Percentiles rank a stretch among this genome's conserved stretches.
phyloP scores from a whole-genome alignment of 371 early-diverging fungal genomes.

The Saksenaea vasiformis region DNA sequence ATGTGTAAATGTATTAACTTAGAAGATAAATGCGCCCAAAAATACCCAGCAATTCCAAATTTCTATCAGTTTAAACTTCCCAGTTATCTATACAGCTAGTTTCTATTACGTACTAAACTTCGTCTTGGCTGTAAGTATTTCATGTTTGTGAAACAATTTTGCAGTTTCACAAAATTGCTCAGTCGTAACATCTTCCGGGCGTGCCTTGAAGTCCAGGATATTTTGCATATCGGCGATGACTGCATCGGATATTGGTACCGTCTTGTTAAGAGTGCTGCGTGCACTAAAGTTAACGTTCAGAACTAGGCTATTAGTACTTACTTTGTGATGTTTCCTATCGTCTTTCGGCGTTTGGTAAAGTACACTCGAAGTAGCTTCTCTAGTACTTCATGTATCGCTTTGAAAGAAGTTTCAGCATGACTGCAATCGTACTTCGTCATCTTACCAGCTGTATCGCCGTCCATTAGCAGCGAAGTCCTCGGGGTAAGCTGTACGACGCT shows the following conservation, averaged over 20 bases:
- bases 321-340: slow-evolving; percentile 66
- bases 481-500: slow-evolving; percentile 70
- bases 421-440: not conserved
- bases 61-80: too few relatives aligned
- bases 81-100: too few relatives aligned
- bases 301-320: slow-evolving; percentile 13
- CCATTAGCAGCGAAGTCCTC: slow-evolving; percentile 24
- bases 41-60: too few relatives aligned
- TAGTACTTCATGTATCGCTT: slow-evolving; percentile 34
- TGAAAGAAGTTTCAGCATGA: not conserved
- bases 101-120: too few relatives aligned
- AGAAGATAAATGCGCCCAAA: too few relatives aligned
- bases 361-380: slow-evolving; percentile 68
- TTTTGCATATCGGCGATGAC: slow-evolving; percentile 48
- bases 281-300: not conserved
- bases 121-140: slow-evolving; percentile 5
- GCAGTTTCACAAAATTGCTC: slow-evolving; percentile 56
- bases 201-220: slow-evolving; percentile 48
- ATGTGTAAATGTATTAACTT: too few relatives aligned
- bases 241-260: slow-evolving; percentile 28
- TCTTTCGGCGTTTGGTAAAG: slow-evolving; percentile 76
- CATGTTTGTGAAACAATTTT: slow-evolving; percentile 34
- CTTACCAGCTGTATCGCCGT: slow-evolving; percentile 33
- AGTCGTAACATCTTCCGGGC: slow-evolving; percentile 66
- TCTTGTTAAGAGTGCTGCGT: slow-evolving; percentile 29